Percentiles rank a stretch among this genome's conserved stretches.
phyloP scores from a whole-genome alignment of 352 stramenopile species.

The Plasmopara halstedii region DNA sequence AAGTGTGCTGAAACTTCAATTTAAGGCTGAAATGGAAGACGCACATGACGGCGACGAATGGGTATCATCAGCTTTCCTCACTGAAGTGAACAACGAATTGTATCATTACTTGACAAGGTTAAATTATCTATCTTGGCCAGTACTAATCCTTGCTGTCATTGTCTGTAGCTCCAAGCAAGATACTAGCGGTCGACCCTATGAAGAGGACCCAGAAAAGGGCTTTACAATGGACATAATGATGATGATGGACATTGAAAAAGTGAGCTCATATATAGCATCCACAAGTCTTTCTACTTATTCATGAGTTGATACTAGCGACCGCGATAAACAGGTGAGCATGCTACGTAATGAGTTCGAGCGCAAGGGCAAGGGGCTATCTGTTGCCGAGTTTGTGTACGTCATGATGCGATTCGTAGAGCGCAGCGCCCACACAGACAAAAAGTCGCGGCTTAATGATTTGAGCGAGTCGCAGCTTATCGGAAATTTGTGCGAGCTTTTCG shows the following conservation, averaged over 20 bases:
- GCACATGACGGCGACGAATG: slow-evolving; percentile 4
- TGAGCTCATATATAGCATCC: neutral
- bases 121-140: neutral
- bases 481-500: slow-evolving; percentile 85
- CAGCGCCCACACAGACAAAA: slow-evolving; percentile 41
- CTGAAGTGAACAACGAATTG: slow-evolving; percentile 24
- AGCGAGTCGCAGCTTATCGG: slow-evolving; percentile 72
- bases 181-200: slow-evolving; percentile 35
- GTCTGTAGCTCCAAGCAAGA: slow-evolving; percentile 10
- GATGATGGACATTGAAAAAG: slow-evolving; percentile 87
- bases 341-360: slow-evolving; percentile 79
- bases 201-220: slow-evolving; percentile 69
- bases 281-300: neutral
- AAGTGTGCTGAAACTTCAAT: too few relatives aligned
- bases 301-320: neutral
- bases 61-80: slow-evolving; percentile 30
- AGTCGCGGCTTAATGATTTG: slow-evolving; percentile 56
- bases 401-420: slow-evolving; percentile 79
- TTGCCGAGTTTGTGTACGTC: slow-evolving; percentile 83
- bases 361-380: slow-evolving; percentile 70
- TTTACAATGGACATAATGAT: slow-evolving; percentile 92
- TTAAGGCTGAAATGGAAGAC: slow-evolving; percentile 5
- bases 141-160: neutral
- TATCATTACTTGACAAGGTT: neutral
- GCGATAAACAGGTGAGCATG: slow-evolving; percentile 44